Evolutionary conservation across 129 eudicot genomes (phyloP).

Genomic region (Centaurea solstitialis): DNA sequence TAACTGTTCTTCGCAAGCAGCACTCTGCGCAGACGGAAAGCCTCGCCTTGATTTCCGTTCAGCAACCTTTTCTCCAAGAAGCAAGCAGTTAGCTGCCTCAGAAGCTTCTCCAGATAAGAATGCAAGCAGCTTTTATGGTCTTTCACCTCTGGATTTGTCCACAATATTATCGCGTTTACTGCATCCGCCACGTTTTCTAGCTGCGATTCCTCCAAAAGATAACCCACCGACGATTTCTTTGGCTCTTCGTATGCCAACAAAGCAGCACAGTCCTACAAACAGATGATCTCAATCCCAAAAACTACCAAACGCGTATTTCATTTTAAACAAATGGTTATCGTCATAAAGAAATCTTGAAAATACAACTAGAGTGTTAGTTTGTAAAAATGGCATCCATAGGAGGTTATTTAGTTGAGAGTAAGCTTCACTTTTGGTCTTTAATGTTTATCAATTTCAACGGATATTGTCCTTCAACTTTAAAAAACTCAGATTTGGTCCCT

Average conservation of each 20-base stretch:
- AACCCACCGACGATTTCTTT: constrained; percentile 66
- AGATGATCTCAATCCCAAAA: background rate
- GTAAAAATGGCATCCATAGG: background rate
- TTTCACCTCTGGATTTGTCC: constrained; percentile 60
- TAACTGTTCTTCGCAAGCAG: constrained; percentile 51
- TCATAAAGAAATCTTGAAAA: background rate
- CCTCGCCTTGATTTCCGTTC: constrained; percentile 91
- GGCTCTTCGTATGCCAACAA: constrained; percentile 87
- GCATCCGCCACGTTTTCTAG: constrained; percentile 92
- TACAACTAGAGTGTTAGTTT: background rate
- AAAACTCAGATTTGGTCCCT: no score
- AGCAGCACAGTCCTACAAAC: constrained; percentile 73
- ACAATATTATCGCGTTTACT: constrained; percentile 66
- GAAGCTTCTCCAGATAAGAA: constrained; percentile 69
- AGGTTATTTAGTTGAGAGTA: background rate
- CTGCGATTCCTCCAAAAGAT: constrained; percentile 71
- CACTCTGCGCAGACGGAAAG: constrained; percentile 58
- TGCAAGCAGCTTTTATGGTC: constrained; percentile 54
- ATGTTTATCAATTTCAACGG: no score
- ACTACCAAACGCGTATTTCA: background rate
- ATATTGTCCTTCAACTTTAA: no score
- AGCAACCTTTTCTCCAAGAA: constrained; percentile 63
- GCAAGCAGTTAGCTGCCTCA: constrained; percentile 78
- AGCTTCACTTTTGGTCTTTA: no score
- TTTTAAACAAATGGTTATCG: background rate